phyloP scores from a whole-genome alignment of 345 rosid species.

The Microcos paniculata region DNA sequence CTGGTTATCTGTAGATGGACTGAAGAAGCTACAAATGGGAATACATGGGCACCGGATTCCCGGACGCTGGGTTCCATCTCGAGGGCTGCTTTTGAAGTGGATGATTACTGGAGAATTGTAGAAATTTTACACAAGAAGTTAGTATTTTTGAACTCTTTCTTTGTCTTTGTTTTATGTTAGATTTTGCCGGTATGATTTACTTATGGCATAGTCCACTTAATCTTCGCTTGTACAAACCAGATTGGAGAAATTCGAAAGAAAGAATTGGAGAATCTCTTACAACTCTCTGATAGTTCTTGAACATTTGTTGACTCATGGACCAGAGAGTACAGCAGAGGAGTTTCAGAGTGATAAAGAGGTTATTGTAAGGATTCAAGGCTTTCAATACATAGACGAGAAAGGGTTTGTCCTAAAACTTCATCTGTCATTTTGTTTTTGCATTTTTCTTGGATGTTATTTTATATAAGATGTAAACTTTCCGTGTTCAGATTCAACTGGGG shows the following conservation, averaged over 20 bases:
- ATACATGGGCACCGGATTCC: slow-evolving; percentile 63
- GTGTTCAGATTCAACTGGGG: slow-evolving; percentile 90
- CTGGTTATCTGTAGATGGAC: slow-evolving; percentile 50
- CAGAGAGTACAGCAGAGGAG: slow-evolving; percentile 80
- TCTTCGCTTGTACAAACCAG: slow-evolving; percentile 29
- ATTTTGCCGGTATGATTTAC: neutral
- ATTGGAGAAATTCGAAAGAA: slow-evolving; percentile 66
- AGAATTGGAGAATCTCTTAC: slow-evolving; percentile 76
- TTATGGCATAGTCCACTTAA: neutral
- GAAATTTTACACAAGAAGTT: slow-evolving; percentile 82
- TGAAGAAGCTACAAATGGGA: slow-evolving; percentile 77
- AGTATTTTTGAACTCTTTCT: slow-evolving; percentile 11
- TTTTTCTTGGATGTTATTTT: neutral
- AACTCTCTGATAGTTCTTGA: slow-evolving; percentile 75
- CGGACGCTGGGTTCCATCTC: slow-evolving; percentile 70
- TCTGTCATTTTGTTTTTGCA: neutral
- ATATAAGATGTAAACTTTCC: neutral
- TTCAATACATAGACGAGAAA: slow-evolving; percentile 76
- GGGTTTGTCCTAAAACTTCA: slow-evolving; percentile 47
- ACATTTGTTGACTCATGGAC: slow-evolving; percentile 89
- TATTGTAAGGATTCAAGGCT: slow-evolving; percentile 49
- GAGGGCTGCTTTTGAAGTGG: slow-evolving; percentile 89
- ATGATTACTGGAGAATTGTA: slow-evolving; percentile 78
- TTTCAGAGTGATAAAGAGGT: slow-evolving; percentile 60
- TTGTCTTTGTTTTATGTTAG: neutral